Base-by-base conservation (phyloP, 495 filamentous ascomycete species). In the Podospora didyma region DNA sequence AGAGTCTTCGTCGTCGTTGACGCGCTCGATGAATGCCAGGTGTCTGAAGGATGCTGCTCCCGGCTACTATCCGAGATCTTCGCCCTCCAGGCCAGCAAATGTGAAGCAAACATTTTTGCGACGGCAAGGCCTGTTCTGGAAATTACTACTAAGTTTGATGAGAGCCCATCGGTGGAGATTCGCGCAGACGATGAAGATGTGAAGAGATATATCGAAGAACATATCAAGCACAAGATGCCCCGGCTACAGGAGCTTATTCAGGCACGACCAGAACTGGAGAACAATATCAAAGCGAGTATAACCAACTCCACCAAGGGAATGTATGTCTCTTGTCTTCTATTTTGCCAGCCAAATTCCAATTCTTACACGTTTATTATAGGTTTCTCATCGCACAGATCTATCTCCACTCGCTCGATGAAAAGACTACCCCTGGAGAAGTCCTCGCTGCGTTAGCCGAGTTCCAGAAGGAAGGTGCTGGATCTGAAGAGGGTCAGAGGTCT, bases 321-420 rank as follows among this genome's bases (percentile, higher is more conserved):
- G n/a, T n/a, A n/a, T n/a, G n/a, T n/a, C n/a, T n/a, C n/a, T n/a
- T n/a, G n/a, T n/a, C n/a, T n/a, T n/a, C n/a, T n/a, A n/a, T n/a
- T n/a, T n/a, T n/a, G n/a, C n/a, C n/a, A n/a, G n/a, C n/a, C n/a
- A n/a, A n/a, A n/a, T n/a, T n/a, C n/a, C n/a, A n/a, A n/a, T n/a
- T n/a, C n/a, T n/a, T 22, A n/a, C 10, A 24, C 3, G 47, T 49
- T 11, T 49, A 41, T n/a, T 9, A 9, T 44, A 56, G 54, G 19
- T 56, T 56, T 22, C 46, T 56, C 16, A 34, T 56, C 10, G 54
- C 54, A 19, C 16, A 56, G 4, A 49, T 56, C 17, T 50, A 56
- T 12, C 46, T 56, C 31, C 9, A n/a, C 34, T 56, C n/a, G 16
- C 46, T 56, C 28, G 2, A 31, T 23, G 23, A 50, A 11, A 56